Base-by-base conservation (phyloP, 805 yeast species). In the Starmera amethionina region DNA sequence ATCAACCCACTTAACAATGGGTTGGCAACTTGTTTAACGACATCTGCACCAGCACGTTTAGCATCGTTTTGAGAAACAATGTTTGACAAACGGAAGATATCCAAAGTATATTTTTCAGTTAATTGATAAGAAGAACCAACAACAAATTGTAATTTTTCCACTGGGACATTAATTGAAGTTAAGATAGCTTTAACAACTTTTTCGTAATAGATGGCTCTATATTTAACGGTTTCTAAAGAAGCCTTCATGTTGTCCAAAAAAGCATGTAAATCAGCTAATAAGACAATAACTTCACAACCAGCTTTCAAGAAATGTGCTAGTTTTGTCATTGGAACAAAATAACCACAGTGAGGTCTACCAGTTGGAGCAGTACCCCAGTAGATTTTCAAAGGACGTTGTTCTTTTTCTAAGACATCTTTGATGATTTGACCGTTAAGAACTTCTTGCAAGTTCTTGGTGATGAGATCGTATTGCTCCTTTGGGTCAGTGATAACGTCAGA, bases 341-440 rank as follows among this genome's bases (percentile, higher is more conserved):
- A 93, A 39, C 97, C 99, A 68, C 97, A 89, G 66, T 93, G 99
- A 35, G 97, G 96, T 64, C 77, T 85, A 40, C 99, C 99, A 5
- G 99, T 93, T 45, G 99, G 97, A 8, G 99, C 99, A 16, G 97
- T 89, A 50, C 99, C 99, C 97, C 97, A 93, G 77, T 93, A 93
- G 56, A 93, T 65, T 55, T 78, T 83, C 50, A 94, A 63, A 12
- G 93, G 85, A 53, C 95, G 78, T 53, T 86, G 77, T 55, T 86
- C 82, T 41, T 74, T 80, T 58, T 84, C 93, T 45, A 89, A 68
- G 30, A 87, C 77, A 56, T 87, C 75, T 58, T 83, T 83, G 63
- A 90, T 85, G 63, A 88, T 86, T 62, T 84, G 89, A 32, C 77
- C 81, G 60, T 90, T 87, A 44, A 93, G 73, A 39, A 83, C 90